These are phyloP conservation scores for Penicillium expansum DNA, from an alignment of 2,329 filamentous ascomycete genomes.

Conservation along the genomic window DNA sequence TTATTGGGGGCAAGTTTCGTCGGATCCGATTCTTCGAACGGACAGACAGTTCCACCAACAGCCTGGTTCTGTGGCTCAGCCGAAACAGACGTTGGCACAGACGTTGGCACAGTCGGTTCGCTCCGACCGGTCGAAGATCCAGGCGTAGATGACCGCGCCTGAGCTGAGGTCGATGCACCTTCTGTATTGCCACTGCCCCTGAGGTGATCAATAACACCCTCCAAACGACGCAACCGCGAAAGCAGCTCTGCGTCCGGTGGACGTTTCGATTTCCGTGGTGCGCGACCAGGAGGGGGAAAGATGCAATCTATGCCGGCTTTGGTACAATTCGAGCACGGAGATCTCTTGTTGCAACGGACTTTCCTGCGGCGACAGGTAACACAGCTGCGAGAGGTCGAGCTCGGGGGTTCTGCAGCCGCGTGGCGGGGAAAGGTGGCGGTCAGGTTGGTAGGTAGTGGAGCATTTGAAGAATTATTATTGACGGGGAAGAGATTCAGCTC, in stretches of 20 bases:
- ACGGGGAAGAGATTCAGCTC: slow-evolving; percentile 13
- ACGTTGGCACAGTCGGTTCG: neutral
- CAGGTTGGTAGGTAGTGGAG: neutral
- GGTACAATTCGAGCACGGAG: slow-evolving; percentile 49
- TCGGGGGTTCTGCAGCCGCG: slow-evolving; percentile 13
- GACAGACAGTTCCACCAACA: slow-evolving; percentile 7
- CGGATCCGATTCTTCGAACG: slow-evolving; percentile 24
- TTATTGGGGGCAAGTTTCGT: slow-evolving; percentile 21
- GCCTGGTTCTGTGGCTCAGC: neutral
- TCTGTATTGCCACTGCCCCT: slow-evolving; percentile 43
- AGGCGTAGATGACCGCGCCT: slow-evolving; percentile 7
- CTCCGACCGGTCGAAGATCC: slow-evolving; percentile 7
- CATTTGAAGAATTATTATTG: slow-evolving; percentile 21
- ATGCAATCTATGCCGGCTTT: slow-evolving; percentile 57
- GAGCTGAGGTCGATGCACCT: slow-evolving; percentile 16
- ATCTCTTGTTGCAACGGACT: slow-evolving; percentile 49
- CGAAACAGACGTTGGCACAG: neutral
- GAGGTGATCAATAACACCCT: slow-evolving; percentile 60
- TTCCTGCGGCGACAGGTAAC: slow-evolving; percentile 49
- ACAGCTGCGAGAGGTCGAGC: slow-evolving; percentile 42
- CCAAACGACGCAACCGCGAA: slow-evolving; percentile 56
- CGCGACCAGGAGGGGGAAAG: slow-evolving; percentile 61
- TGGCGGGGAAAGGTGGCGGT: slow-evolving; percentile 18
- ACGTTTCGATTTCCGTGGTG: slow-evolving; percentile 58
- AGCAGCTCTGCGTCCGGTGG: slow-evolving; percentile 59